Percentiles rank a stretch among this genome's conserved stretches.
phyloP scores from a whole-genome alignment of 441 rosid genomes.

The Pelargonium exstipulatum region DNA sequence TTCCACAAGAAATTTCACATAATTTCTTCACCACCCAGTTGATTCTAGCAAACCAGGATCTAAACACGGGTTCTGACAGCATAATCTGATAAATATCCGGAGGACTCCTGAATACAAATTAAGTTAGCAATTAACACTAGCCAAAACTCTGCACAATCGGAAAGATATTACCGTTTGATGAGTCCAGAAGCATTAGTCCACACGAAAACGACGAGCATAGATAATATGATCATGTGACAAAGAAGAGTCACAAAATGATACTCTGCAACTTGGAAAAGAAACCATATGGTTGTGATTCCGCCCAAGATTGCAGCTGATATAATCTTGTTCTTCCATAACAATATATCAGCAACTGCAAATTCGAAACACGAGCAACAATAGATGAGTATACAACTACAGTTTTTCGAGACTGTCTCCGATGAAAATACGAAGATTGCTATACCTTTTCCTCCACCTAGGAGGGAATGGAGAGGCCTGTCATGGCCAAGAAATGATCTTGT shows the following conservation, averaged over 20 bases:
- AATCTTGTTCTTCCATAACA: slow-evolving; percentile 46
- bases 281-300: slow-evolving; percentile 40
- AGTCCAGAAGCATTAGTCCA: slow-evolving; percentile 41
- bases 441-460: neutral
- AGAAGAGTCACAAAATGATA: slow-evolving; percentile 46
- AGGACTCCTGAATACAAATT: slow-evolving; percentile 29
- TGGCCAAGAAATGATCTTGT: neutral
- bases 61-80: slow-evolving; percentile 35
- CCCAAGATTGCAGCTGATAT: slow-evolving; percentile 38
- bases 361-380: neutral
- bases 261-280: slow-evolving; percentile 49
- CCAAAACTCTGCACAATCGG: neutral
- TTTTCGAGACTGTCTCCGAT: neutral
- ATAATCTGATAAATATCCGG: slow-evolving; percentile 32
- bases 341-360: slow-evolving; percentile 47
- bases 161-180: slow-evolving; percentile 32
- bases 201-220: slow-evolving; percentile 30
- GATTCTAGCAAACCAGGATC: slow-evolving; percentile 23
- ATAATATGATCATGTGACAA: slow-evolving; percentile 34
- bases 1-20: slow-evolving; percentile 40
- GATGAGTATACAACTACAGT: neutral
- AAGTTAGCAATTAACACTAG: neutral
- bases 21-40: slow-evolving; percentile 28
- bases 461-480: neutral
- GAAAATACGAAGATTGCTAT: neutral